phyloP scores from a whole-genome alignment of 345 rosid genomes.

The Moringa oleifera region DNA sequence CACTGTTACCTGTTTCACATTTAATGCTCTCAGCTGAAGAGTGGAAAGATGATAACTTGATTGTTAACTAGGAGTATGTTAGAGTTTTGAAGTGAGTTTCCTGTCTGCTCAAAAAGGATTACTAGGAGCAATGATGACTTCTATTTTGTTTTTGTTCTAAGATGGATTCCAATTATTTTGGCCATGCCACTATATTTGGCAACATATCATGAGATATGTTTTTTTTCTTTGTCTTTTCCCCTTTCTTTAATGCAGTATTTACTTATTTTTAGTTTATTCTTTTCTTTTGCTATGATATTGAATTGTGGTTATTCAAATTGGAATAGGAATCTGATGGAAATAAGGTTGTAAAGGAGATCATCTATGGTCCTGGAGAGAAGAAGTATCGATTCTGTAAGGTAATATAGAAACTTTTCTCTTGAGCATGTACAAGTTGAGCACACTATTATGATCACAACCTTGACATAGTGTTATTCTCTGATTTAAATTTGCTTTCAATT shows the following conservation, averaged over 20 bases:
- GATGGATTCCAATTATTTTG: too few relatives aligned
- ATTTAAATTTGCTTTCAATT: not conserved
- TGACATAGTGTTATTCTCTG: not conserved
- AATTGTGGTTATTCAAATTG: not conserved
- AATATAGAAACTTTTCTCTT: constrained; percentile 10
- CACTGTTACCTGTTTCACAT: too few relatives aligned
- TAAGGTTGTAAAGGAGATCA: constrained; percentile 63
- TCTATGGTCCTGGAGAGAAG: constrained; percentile 62
- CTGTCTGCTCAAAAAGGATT: too few relatives aligned
- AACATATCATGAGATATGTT: too few relatives aligned
- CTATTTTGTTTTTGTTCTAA: too few relatives aligned
- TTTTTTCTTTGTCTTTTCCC: too few relatives aligned
- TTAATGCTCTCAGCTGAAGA: too few relatives aligned
- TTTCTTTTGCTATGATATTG: not conserved
- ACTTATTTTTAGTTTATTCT: not conserved
- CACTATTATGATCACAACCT: not conserved
- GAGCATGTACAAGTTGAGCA: not conserved
- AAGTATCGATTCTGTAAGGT: constrained; percentile 88
- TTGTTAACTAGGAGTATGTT: too few relatives aligned
- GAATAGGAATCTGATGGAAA: constrained; percentile 61
- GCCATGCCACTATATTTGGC: too few relatives aligned
- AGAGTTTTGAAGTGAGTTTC: too few relatives aligned
- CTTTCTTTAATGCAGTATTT: not conserved
- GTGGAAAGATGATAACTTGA: too few relatives aligned
- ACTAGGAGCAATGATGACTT: too few relatives aligned